Conservation (phyloP, 805 yeast species). For the Metschnikowia baotianmanensis region DNA sequence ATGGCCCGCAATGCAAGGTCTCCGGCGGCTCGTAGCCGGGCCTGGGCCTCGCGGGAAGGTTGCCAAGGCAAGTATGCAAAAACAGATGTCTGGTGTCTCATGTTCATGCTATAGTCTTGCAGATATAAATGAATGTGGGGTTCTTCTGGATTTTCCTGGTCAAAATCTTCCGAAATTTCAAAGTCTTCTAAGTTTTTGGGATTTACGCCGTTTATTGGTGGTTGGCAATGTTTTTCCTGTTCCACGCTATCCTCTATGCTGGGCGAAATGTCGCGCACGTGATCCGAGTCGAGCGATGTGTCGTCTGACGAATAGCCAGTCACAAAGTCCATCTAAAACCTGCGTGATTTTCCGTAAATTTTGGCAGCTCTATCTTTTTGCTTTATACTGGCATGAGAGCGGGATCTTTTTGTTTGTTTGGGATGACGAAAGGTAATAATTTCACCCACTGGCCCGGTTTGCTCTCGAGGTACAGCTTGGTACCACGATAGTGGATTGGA, state of each 20-base stretch:
- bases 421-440: too few relatives aligned
- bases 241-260: not conserved
- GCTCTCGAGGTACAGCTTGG: too few relatives aligned
- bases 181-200: not conserved
- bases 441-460: too few relatives aligned
- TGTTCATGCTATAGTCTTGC: slow-evolving; percentile 23
- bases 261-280: slow-evolving; percentile 4
- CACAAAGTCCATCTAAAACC: slow-evolving; percentile 10
- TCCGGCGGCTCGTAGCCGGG: slow-evolving; percentile 5
- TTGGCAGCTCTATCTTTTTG: not conserved
- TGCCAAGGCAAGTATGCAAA: slow-evolving; percentile 23
- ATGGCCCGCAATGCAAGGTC: slow-evolving; percentile 5
- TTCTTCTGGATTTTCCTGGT: not conserved
- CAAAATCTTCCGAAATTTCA: not conserved
- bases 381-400: too few relatives aligned
- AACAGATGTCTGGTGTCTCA: slow-evolving; percentile 13
- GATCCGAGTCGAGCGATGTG: slow-evolving; percentile 4
- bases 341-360: too few relatives aligned
- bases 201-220: too few relatives aligned
- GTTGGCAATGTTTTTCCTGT: not conserved
- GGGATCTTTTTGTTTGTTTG: too few relatives aligned
- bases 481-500: too few relatives aligned
- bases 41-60: slow-evolving; percentile 7
- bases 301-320: slow-evolving; percentile 21
- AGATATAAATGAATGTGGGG: slow-evolving; percentile 10